phyloP scores from a whole-genome alignment of 192 early-diverging fungal species.

The Coemansia sp. region DNA sequence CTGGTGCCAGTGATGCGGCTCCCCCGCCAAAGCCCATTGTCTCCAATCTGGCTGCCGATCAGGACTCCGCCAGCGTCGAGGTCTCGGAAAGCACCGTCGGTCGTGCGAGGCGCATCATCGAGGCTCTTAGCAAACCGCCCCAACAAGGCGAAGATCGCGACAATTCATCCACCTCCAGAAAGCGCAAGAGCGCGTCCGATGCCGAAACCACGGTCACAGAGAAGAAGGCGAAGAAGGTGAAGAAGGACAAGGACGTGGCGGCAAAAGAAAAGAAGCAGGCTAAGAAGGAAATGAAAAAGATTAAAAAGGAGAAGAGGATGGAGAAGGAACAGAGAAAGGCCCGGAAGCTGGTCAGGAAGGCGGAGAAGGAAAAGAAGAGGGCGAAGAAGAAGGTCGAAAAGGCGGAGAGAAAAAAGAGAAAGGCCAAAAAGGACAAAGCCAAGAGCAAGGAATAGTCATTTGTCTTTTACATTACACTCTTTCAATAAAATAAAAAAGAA shows the following conservation, averaged over 20 bases:
- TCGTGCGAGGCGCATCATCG: conserved; percentile 29
- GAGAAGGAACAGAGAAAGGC: conserved; percentile 15
- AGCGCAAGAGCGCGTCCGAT: conserved; percentile 17
- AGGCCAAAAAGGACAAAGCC: background rate
- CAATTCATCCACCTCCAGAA: conserved; percentile 11
- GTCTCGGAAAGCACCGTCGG: conserved; percentile 9
- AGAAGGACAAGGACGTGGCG: conserved; percentile 7
- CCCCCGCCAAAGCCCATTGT: background rate
- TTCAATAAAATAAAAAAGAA: background rate
- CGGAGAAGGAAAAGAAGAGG: conserved; percentile 11
- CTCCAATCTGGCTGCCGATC: background rate
- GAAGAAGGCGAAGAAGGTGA: conserved; percentile 13
- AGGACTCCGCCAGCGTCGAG: background rate
- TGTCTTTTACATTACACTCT: background rate
- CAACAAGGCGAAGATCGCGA: conserved; percentile 12
- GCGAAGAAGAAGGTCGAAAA: conserved; percentile 14
- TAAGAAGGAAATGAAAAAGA: conserved; percentile 10
- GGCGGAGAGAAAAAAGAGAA: background rate
- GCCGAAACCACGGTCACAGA: conserved; percentile 2
- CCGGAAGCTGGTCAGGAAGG: conserved; percentile 13
- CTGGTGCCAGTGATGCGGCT: background rate
- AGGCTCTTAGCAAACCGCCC: background rate
- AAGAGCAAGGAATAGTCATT: background rate
- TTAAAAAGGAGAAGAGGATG: conserved; percentile 18
- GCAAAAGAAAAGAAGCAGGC: conserved; percentile 19